Evolutionary conservation across 768 basidiomycete genomes (phyloP), one percentile per base, ranked within the genome.

Genomic region (Coprinopsis sp.): DNA sequence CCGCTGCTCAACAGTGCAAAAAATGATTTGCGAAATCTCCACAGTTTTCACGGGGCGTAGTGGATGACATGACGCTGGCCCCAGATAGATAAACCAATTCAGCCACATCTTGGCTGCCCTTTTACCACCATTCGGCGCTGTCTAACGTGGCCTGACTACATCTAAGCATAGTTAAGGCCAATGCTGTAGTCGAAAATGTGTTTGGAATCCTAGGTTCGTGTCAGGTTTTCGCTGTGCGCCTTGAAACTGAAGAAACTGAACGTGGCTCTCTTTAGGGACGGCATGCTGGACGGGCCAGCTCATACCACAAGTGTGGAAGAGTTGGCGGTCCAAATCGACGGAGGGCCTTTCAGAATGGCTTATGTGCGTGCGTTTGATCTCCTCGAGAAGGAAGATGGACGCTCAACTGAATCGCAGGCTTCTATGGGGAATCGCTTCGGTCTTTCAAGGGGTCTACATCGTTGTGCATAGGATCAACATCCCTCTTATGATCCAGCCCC

Each of bases 221-320:
- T 36, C n/a, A n/a, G 13, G 6, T 19, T 36, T 46, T 41, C 16
- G 18, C 5, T 22, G 21, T 10, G 13, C 34, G 11, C 37, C 1
- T 2, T 3, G 11, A 27, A 19, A n/a, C 41, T 43, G 18, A 33
- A 33, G 3, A 7, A 14, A n/a, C 23, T 6, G 44, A 40, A 10
- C 30, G 18, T 34, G 6, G 3, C 19, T 22, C 11, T 23, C 16
- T 19, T 40, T 33, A 82, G 84, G 83, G 2, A 77, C 83, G 0
- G 60, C 84, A 8, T 78, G 76, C 47, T 85, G 84, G 84, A 78
- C 76, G 4, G 66, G 72, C 11, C 84, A 84, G 53, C 58, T 87
- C 13, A 58, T 87, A 24, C 87, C 85, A 4, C 85, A 87, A 53
- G 70, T 87, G 16, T 76, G 79, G 77, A 88, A 91, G 62, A 84